Conservation (phyloP, 2,329 filamentous ascomycete species). For the Pseudogymnoascus sp. region DNA sequence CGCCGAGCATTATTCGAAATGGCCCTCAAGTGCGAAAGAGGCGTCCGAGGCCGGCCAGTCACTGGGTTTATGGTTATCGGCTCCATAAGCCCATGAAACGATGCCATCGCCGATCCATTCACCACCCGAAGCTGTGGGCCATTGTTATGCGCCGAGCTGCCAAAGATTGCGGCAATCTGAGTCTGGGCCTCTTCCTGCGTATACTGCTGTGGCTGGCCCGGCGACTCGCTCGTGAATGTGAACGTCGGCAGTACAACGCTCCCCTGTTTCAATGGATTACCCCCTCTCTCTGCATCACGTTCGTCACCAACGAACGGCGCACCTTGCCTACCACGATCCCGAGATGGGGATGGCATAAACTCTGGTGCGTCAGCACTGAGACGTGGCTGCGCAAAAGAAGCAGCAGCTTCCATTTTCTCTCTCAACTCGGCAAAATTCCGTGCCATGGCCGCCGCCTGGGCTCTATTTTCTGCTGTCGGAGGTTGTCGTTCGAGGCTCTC, state of each 20-base stretch:
- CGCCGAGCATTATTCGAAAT: constrained; percentile 3
- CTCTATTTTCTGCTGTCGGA: neutral
- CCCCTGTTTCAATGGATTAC: neutral
- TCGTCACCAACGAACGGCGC: neutral
- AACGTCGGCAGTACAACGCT: neutral
- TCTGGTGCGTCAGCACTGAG: neutral
- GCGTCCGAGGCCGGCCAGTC: neutral
- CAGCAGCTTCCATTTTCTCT: neutral
- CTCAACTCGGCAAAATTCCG: neutral
- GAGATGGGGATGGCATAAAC: neutral
- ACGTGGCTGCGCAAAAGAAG: neutral
- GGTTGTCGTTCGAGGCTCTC: neutral
- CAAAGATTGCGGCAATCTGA: neutral
- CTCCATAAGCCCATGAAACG: constrained; percentile 3
- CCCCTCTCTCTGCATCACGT: neutral
- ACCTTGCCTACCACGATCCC: neutral
- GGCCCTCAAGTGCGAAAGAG: neutral
- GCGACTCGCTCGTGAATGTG: neutral
- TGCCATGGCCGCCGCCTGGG: neutral
- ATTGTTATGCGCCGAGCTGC: neutral
- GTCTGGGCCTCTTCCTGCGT: neutral
- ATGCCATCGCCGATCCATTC: constrained; percentile 1
- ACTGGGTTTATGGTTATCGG: constrained; percentile 4
- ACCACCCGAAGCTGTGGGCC: neutral
- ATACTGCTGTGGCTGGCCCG: constrained; percentile 1